phyloP scores from a whole-genome alignment of 106 monocot species.

The Acorus calamus region DNA sequence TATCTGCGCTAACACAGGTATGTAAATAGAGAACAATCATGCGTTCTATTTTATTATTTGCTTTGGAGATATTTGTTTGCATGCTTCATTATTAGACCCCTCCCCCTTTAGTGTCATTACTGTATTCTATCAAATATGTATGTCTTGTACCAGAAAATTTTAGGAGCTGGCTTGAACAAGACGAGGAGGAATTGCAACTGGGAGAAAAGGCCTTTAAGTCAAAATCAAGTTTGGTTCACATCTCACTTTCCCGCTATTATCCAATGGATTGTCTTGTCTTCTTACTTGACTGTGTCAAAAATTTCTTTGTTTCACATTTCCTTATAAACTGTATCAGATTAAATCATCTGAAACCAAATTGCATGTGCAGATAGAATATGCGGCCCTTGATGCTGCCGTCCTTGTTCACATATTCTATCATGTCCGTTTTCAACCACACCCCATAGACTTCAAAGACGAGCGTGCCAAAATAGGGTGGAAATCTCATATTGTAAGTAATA shows the following conservation, averaged over 20 bases:
- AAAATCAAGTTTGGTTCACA: conserved; percentile 54
- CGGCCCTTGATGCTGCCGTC: conserved; percentile 91
- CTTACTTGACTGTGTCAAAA: not conserved
- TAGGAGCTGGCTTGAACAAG: conserved; percentile 96
- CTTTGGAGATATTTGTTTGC: too few relatives aligned
- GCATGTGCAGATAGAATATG: conserved; percentile 77
- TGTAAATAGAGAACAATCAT: not conserved
- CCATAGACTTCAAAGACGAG: conserved; percentile 12
- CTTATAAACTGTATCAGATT: too few relatives aligned
- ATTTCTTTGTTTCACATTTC: too few relatives aligned
- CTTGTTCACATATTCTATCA: conserved; percentile 83
- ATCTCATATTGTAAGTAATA: conserved; percentile 72
- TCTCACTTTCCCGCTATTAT: not conserved
- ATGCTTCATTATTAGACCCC: too few relatives aligned
- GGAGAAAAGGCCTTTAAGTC: conserved; percentile 84
- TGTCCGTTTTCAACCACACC: conserved; percentile 29
- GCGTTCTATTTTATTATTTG: too few relatives aligned
- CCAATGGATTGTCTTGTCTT: not conserved
- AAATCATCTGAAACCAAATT: not conserved
- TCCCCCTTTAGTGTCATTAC: too few relatives aligned
- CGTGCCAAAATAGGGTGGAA: conserved; percentile 62
- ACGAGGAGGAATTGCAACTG: conserved; percentile 95
- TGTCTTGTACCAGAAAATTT: conserved; percentile 46
- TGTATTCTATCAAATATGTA: not conserved
- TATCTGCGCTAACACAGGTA: conserved; percentile 87